A percentile compares a stretch with the other conserved stretches of the same genome.
Conservation (phyloP, 108 stramenopile species). For the Nannochloropsis oceanica region DNA sequence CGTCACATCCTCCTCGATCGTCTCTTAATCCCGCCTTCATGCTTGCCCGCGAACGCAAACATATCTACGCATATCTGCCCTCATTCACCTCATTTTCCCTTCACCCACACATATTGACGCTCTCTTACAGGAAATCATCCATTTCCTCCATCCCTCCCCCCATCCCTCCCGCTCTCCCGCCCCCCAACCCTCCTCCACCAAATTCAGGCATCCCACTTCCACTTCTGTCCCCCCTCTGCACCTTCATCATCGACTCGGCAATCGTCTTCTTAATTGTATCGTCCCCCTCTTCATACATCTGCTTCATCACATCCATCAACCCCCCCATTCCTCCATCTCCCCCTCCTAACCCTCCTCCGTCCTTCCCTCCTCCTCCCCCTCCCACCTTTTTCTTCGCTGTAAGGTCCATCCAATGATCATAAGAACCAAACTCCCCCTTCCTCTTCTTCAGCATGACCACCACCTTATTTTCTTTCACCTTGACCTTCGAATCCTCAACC, state of each 20-base stretch:
- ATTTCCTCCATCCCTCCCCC: no score
- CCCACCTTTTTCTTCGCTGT: constrained; percentile 52
- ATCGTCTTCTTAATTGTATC: constrained; percentile 87
- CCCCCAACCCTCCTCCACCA: background rate
- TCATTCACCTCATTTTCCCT: no score
- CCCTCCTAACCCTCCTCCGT: background rate
- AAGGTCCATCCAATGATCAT: constrained; percentile 65
- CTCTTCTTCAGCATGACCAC: constrained; percentile 64
- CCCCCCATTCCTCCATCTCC: constrained; percentile 52
- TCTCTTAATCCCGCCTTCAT: no score
- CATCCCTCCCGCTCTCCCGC: background rate
- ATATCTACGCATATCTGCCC: no score
- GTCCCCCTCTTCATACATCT: constrained; percentile 90
- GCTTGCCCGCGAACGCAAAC: no score
- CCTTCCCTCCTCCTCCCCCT: constrained; percentile 27
- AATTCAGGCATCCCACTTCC: background rate
- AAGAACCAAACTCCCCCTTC: constrained; percentile 58
- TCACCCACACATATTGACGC: no score
- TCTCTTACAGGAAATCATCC: no score
- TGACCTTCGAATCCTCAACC: constrained; percentile 47
- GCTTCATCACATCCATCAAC: constrained; percentile 93
- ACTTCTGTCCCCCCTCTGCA: constrained; percentile 23
- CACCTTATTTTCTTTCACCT: constrained; percentile 75
- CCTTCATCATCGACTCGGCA: constrained; percentile 84
- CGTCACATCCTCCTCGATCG: no score